Base-by-base conservation (phyloP, 495 filamentous ascomycete species). In the Penicillium silybi region DNA sequence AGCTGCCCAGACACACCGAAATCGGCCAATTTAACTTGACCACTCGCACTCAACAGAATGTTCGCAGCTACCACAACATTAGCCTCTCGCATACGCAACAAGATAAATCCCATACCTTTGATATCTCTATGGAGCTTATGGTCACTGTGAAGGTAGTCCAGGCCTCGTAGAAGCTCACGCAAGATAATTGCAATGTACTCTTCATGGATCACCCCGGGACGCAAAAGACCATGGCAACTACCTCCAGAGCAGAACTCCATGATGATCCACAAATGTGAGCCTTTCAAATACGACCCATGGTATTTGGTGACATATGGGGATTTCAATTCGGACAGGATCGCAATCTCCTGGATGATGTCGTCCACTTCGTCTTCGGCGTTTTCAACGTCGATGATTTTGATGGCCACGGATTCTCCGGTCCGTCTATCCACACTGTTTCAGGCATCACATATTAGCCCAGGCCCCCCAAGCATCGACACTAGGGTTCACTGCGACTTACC, bases 261-360 rank as follows among this genome's bases (percentile, higher is more conserved):
- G 51, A 91, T 89, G 61, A 99, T 99, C 93, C 93, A 99, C 50
- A 99, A 77, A 67, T 97, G 86, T 3, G 89, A 92, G 17, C 95
- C 95, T 58, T 93, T 93, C 52, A 96, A 82, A 66, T 90, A 99
- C 32, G 92, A 97, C 29, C 92, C 91, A 72, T 93, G 87, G 71
- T 99, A 99, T 66, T 93, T 89, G 13, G 93, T 99, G 50, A 99
- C 93, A 64, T 92, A 92, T 8, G 88, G 88, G 22, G 91, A 96
- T 63, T 90, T 86, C 44, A 97, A 84, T 70, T 92, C 93, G 11
- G 92, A 95, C 43, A 99, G 76, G 56, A 99, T 96, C 27, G 90
- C 86, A 57, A 99, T 97, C 68, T 99, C 93, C 61, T 96, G 90
- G 61, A 97, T 96, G 62, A 99, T 97, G 69, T 99, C 93, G 68